Base-by-base conservation (phyloP, 2,329 filamentous ascomycete genomes). In the Escovopsis sp. region DNA sequence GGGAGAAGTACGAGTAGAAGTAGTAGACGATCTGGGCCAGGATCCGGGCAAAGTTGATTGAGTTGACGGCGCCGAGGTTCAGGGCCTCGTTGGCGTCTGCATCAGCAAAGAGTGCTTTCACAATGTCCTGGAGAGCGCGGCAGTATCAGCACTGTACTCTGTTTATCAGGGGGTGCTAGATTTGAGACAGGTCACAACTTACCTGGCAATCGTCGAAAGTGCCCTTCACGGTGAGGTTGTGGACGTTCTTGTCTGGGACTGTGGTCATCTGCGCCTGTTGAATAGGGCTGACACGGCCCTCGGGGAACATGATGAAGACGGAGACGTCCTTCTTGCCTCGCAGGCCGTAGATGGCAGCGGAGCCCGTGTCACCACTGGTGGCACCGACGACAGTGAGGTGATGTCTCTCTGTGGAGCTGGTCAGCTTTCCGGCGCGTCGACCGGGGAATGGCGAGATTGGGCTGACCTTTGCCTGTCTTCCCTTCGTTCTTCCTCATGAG, bases 261-360 rank as follows among this genome's bases (percentile, higher is more conserved):
- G 89, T 95, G 1, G 88, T 95, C 91, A 96, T 96, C 66, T 96
- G 91, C 5, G 84, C 83, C 62, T 96, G 86, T 62, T 96, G 91
- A 43, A 96, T 83, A 12, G 87, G 84, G 58, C 81, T 87, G 47
- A 96, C 82, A 50, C 86, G 83, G 47, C 87, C 89, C 61, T 91
- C 84, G 24, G 91, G 91, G 61, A 89, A 82, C 54, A 96, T 73
- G 57, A 98, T 96, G 66, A 94, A 91, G 41, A 96, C 84, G 0
- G 86, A 93, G 13, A 95, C 84, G 70, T 98, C 91, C 65, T 94
- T 88, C 76, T 96, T 96, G 42, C 88, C 87, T 39, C 88, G 71
- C 42, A 98, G 71, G 43, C 91, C 91, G 57, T 96, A 95, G 52
- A 98, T 96, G 50, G 91, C 91, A 10, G 89, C 89, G 25, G 86